Conservation (phyloP, 2,329 filamentous ascomycete species). For the Calcarisporium arbuscula region DNA sequence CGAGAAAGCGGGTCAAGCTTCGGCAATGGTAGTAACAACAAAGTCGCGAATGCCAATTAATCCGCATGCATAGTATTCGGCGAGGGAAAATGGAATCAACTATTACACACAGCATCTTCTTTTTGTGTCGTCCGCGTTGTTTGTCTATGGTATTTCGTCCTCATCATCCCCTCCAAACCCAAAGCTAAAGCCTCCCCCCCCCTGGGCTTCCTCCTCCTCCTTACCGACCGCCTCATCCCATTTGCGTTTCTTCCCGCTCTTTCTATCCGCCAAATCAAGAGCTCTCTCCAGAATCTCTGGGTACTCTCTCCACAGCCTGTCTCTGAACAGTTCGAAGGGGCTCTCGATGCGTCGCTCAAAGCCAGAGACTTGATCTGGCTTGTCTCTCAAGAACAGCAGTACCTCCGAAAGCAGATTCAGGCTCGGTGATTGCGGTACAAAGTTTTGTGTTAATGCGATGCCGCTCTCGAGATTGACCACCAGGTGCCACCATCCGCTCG, state of each 20-base stretch:
- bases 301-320: conserved; percentile 55
- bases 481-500: conserved; percentile 93
- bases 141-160: conserved; percentile 36
- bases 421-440: conserved; percentile 62
- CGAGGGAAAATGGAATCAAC: too few species aligned
- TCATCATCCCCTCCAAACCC: conserved; percentile 45
- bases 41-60: too few species aligned
- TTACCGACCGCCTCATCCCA: conserved; percentile 70
- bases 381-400: conserved; percentile 73
- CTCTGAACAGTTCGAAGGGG: conserved; percentile 69
- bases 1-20: too few species aligned
- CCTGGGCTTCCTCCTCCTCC: conserved; percentile 25
- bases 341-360: conserved; percentile 67
- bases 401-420: conserved; percentile 62
- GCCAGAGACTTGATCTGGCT: conserved; percentile 79
- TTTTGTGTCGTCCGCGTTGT: not conserved
- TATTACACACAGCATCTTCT: too few species aligned
- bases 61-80: too few species aligned
- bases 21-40: too few species aligned
- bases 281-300: conserved; percentile 64
- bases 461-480: conserved; percentile 83
- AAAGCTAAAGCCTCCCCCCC: conserved; percentile 44
- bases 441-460: conserved; percentile 92
- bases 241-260: conserved; percentile 65
- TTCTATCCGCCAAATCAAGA: conserved; percentile 57